Conservation (phyloP, 1,284 basidiomycete species). For the Trametes pubescens region DNA sequence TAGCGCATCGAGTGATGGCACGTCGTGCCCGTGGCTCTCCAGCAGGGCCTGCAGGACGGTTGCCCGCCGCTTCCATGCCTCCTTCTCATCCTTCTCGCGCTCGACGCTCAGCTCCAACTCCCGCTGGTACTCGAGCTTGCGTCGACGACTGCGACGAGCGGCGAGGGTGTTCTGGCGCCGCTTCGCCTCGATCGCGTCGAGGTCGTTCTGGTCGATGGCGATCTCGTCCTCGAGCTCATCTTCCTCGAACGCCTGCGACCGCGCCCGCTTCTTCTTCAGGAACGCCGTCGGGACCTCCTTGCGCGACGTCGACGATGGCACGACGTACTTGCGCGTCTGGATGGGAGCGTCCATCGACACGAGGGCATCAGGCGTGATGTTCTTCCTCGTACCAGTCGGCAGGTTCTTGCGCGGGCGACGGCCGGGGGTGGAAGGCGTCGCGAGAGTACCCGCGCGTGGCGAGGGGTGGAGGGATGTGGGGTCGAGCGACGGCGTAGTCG, state of each 20-base stretch:
- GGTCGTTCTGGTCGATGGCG: constrained; percentile 50
- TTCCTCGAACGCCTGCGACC: constrained; percentile 61
- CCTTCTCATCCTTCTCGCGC: constrained; percentile 55
- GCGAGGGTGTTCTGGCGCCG: constrained; percentile 84
- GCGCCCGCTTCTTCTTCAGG: constrained; percentile 63
- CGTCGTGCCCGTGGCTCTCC: constrained; percentile 53
- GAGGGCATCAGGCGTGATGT: constrained; percentile 51
- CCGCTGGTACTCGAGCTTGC: constrained; percentile 78
- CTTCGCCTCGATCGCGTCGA: constrained; percentile 78
- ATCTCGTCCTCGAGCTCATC: constrained; percentile 59
- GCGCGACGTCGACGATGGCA: constrained; percentile 56
- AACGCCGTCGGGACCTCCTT: constrained; percentile 56
- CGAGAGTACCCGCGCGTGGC: constrained; percentile 38
- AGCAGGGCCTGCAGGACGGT: constrained; percentile 56
- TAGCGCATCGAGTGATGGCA: constrained; percentile 46
- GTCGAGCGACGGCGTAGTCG: constrained; percentile 53
- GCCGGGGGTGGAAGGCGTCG: constrained; percentile 44
- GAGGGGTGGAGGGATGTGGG: constrained; percentile 48
- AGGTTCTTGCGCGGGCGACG: constrained; percentile 49
- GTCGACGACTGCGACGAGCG: constrained; percentile 75
- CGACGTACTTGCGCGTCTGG: constrained; percentile 55
- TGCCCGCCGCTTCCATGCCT: constrained; percentile 65
- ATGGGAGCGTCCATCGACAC: constrained; percentile 57
- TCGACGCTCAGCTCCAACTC: constrained; percentile 64
- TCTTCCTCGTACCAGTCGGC: constrained; percentile 55